phyloP scores from a whole-genome alignment of 2,329 filamentous ascomycete genomes.

The Beauveria varroae region DNA sequence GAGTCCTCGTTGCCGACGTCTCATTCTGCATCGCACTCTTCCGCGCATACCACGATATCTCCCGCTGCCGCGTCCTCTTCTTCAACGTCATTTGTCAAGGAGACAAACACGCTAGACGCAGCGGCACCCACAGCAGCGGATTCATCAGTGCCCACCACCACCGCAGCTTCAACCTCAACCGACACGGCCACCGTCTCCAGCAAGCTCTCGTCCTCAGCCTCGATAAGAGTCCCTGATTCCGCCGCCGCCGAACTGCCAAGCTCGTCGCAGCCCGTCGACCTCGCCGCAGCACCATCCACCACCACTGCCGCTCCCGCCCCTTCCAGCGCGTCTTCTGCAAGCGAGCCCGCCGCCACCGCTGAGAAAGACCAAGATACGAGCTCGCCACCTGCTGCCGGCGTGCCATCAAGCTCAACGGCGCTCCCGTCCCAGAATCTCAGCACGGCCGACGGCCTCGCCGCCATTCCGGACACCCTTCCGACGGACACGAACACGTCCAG shows the following conservation, averaged over 20 bases:
- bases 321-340: neutral
- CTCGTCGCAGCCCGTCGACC: neutral
- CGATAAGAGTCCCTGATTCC: neutral
- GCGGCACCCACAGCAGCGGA: neutral
- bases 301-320: neutral
- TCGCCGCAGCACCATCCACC: neutral
- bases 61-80: neutral
- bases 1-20: neutral
- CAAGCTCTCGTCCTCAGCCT: neutral
- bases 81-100: neutral
- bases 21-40: neutral
- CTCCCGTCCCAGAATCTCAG: neutral
- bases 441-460: neutral
- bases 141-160: neutral
- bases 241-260: neutral
- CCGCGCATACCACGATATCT: neutral
- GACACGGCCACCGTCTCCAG: neutral
- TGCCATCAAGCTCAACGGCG: neutral
- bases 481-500: neutral
- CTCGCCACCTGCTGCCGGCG: neutral
- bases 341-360: neutral
- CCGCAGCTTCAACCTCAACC: neutral
- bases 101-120: neutral
- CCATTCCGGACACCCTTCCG: neutral
- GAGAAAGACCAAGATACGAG: neutral